A percentile compares a stretch with the other conserved stretches of the same genome.
phyloP scores from a whole-genome alignment of 257 asterid species.

The Knoxia roxburghii region DNA sequence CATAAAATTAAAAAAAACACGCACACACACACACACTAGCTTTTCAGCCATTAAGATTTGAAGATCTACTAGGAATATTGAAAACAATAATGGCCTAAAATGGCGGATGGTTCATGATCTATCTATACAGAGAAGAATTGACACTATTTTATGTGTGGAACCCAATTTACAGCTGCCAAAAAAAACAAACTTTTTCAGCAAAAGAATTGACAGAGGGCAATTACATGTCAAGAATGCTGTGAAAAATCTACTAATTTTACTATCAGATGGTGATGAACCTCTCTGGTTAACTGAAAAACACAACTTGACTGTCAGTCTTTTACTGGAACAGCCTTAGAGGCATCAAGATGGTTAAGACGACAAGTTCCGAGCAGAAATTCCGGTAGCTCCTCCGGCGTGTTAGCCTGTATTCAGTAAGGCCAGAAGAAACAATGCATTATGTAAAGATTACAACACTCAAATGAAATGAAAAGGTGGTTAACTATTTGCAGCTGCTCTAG shows the following conservation, averaged over 20 bases:
- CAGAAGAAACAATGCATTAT: background rate
- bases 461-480: background rate
- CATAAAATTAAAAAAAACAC: no score
- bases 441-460: background rate
- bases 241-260: background rate
- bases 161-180: slow-evolving; percentile 6
- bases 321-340: slow-evolving; percentile 46
- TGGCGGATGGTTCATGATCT: background rate
- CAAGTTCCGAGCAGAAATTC: slow-evolving; percentile 78
- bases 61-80: background rate
- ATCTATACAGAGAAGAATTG: background rate
- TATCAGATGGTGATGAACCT: no score
- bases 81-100: slow-evolving; percentile 3
- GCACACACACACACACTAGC: no score
- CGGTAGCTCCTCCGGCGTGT: slow-evolving; percentile 79
- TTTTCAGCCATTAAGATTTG: background rate
- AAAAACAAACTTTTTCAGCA: slow-evolving; percentile 11
- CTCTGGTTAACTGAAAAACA: background rate
- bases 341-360: slow-evolving; percentile 79
- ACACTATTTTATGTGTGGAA: background rate
- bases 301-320: slow-evolving; percentile 18
- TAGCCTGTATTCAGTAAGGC: slow-evolving; percentile 47
- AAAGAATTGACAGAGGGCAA: slow-evolving; percentile 20
- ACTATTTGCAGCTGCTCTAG: background rate
- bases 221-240: slow-evolving; percentile 5